Base-by-base conservation (phyloP, 2,329 filamentous ascomycete species). In the Lachnellula willkommii region DNA sequence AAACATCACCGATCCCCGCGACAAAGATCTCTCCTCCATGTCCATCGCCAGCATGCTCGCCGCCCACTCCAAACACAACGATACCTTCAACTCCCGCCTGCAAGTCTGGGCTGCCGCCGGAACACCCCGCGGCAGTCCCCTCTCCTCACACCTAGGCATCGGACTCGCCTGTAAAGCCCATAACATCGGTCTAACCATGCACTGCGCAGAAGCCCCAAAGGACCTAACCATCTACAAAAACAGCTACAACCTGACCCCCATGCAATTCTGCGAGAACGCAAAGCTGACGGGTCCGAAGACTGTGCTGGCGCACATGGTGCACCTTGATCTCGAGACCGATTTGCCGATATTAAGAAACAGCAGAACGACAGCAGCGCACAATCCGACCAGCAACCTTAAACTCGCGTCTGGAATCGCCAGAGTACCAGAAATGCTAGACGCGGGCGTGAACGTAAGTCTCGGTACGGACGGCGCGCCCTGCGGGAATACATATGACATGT, bases 391-490 rank as follows among this genome's bases (percentile, higher is more conserved):
- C 54, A 81, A 81, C 59, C 71, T 73, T 28, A 81, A 80, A 63
- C 72, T 81, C 14, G 77, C 74, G 0, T 79, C 76, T 1, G 79
- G 78, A 0, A 74, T 79, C 52, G 75, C 75, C 24, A 69, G 71
- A 5, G 71, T 80, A 0, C 76, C 77, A 0, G 72, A 75, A 26
- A 68, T 80, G 64, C 66, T 77, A 22, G 57, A 64, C 0, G 70
- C 68, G 0, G 70, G 71, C 0, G 72, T 80, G 5, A 79, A 78
- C 56, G 72, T 80, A 6, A 68, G 69, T 0, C 66, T 81, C 0
- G 79, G 78, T 0, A 80, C 78, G 0, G 78, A 81, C 61, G 78
- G 78, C 0, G 78, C 77, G 0, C 78, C 78, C 0, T 80, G 77
- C 63, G 76, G 77, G 37, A 79, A 79, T 59, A 74, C 74, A 6